These are phyloP conservation scores for Monilinia fructigena DNA, from an alignment of 2,329 filamentous ascomycete species.

Conservation along the genomic window DNA sequence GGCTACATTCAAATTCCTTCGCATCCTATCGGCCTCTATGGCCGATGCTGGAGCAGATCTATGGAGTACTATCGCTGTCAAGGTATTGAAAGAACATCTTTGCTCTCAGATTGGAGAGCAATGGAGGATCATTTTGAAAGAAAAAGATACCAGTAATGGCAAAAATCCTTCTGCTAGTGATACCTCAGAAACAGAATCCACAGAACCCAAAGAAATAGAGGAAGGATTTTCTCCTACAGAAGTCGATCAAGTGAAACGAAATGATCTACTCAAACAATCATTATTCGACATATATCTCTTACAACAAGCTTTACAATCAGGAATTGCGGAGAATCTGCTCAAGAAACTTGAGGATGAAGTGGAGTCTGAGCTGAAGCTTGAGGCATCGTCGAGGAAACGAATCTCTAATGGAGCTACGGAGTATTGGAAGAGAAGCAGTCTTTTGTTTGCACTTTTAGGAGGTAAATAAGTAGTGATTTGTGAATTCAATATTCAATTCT, in stretches of 20 bases:
- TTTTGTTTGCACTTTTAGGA: constrained; percentile 74
- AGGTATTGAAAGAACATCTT: constrained; percentile 59
- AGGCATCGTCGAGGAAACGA: constrained; percentile 49
- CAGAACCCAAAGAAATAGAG: constrained; percentile 1
- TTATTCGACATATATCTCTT: constrained; percentile 59
- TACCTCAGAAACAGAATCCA: constrained; percentile 1
- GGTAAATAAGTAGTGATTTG: not conserved
- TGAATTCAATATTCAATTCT: not conserved
- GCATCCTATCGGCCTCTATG: constrained; percentile 66
- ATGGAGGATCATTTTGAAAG: constrained; percentile 39
- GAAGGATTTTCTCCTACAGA: constrained; percentile 11
- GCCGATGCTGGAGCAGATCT: constrained; percentile 69
- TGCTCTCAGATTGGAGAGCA: constrained; percentile 48
- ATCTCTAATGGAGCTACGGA: constrained; percentile 65
- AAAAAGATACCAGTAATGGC: constrained; percentile 27
- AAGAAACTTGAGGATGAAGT: constrained; percentile 46
- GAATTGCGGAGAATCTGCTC: constrained; percentile 45
- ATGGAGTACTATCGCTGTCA: constrained; percentile 72
- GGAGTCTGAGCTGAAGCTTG: constrained; percentile 48
- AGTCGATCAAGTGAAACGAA: constrained; percentile 24
- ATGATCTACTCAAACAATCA: constrained; percentile 57
- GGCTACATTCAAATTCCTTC: constrained; percentile 68
- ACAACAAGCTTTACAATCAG: constrained; percentile 45
- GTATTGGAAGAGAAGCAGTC: constrained; percentile 78
- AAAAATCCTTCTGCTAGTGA: constrained; percentile 20